These are phyloP conservation scores for Mallotus japonicus DNA, from an alignment of 441 rosid genomes.

Conservation along the genomic window DNA sequence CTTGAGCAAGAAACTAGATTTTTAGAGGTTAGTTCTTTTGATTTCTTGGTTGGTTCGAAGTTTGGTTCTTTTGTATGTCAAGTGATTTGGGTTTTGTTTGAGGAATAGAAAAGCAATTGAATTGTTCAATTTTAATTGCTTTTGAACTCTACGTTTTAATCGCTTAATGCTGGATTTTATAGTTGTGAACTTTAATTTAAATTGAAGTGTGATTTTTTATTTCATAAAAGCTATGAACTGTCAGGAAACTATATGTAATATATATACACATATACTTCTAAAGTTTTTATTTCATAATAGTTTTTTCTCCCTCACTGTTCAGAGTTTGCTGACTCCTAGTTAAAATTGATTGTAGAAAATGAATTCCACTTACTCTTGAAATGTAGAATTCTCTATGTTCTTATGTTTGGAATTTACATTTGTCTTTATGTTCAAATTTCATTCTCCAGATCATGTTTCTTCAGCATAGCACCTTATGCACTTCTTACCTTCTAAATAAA, in stretches of 20 bases:
- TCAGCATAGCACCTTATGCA: background rate
- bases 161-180: background rate
- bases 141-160: background rate
- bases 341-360: too few relatives aligned
- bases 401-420: background rate
- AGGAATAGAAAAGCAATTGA: background rate
- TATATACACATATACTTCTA: too few relatives aligned
- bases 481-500: background rate
- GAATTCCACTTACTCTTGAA: too few relatives aligned
- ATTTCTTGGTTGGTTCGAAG: background rate
- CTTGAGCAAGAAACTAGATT: constrained; percentile 88
- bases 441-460: background rate
- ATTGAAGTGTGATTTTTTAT: background rate
- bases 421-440: background rate
- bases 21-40: constrained; percentile 59
- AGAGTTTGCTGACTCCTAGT: too few relatives aligned
- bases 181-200: background rate
- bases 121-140: background rate
- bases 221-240: background rate
- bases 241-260: too few relatives aligned
- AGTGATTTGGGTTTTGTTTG: background rate
- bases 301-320: too few relatives aligned
- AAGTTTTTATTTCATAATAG: too few relatives aligned
- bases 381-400: too few relatives aligned
- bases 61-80: constrained; percentile 4